A percentile compares a stretch with the other conserved stretches of the same genome.
These are phyloP conservation scores for Aspergillus pseudoglaucus DNA, from an alignment of 2,329 filamentous ascomycete genomes.

Conservation along the genomic window DNA sequence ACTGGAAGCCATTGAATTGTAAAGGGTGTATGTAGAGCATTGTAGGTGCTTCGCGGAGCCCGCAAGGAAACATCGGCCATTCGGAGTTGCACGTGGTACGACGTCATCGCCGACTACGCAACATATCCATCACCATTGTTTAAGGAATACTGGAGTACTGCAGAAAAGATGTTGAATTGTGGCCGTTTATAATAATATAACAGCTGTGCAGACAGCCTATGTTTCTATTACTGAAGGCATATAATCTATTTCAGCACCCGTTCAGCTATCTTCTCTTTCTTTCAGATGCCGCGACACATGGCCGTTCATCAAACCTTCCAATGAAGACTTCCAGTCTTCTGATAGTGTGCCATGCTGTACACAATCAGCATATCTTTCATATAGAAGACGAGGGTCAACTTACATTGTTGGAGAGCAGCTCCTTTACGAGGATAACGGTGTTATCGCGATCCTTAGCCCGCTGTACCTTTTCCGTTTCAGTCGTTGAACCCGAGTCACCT, in stretches of 20 bases:
- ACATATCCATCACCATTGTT: not conserved
- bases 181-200: too few species aligned
- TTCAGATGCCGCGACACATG: conserved; percentile 18
- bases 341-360: conserved; percentile 24
- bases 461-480: conserved; percentile 20
- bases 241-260: not conserved
- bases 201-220: too few species aligned
- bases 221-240: not conserved
- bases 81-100: conserved; percentile 15
- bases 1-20: not conserved
- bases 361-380: conserved; percentile 1
- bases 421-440: conserved; percentile 32
- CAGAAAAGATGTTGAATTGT: too few species aligned
- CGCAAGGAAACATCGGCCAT: not conserved
- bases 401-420: conserved; percentile 35
- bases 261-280: conserved; percentile 1
- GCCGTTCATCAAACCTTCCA: conserved; percentile 23
- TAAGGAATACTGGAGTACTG: not conserved
- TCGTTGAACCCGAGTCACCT: conserved; percentile 11
- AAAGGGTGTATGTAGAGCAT: not conserved
- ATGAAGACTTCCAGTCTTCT: conserved; percentile 16
- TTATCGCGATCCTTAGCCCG: conserved; percentile 37
- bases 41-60: conserved; percentile 1
- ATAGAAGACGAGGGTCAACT: conserved; percentile 8
- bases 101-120: conserved; percentile 12